phyloP scores from a whole-genome alignment of 352 stramenopile genomes.

The Pythium pyrilobum region DNA sequence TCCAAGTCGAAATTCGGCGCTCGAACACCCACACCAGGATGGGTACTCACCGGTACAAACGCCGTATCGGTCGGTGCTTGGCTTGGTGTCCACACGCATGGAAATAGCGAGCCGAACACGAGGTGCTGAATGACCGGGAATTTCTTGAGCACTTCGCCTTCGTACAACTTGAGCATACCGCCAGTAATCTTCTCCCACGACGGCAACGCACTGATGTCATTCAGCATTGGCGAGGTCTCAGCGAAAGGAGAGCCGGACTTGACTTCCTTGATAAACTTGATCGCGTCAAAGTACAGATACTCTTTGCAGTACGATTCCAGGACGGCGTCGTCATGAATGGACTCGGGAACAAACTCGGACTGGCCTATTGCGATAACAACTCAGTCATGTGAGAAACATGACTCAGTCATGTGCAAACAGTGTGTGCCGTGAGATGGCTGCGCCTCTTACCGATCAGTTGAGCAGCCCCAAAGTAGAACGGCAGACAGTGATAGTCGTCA shows the following conservation, averaged over 20 bases:
- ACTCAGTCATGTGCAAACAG: not conserved
- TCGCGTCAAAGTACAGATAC: slow-evolving; percentile 92
- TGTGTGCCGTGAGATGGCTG: too few species aligned
- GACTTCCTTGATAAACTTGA: slow-evolving; percentile 90
- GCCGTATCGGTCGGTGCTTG: slow-evolving; percentile 42
- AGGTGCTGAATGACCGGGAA: slow-evolving; percentile 98
- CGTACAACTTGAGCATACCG: slow-evolving; percentile 88
- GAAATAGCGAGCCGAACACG: slow-evolving; percentile 94
- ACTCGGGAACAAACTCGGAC: slow-evolving; percentile 56
- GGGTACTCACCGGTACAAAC: slow-evolving; percentile 54
- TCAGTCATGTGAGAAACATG: not conserved
- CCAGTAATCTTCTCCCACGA: slow-evolving; percentile 91
- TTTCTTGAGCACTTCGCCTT: slow-evolving; percentile 98
- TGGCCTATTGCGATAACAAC: slow-evolving; percentile 34
- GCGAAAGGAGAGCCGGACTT: slow-evolving; percentile 89
- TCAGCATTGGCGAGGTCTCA: slow-evolving; percentile 93
- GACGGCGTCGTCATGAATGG: slow-evolving; percentile 70
- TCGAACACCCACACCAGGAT: slow-evolving; percentile 51
- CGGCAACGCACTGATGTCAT: slow-evolving; percentile 87
- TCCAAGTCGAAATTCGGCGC: slow-evolving; percentile 68
- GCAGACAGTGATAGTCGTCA: slow-evolving; percentile 98
- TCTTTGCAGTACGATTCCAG: slow-evolving; percentile 58
- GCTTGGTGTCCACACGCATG: slow-evolving; percentile 72
- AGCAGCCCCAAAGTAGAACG: slow-evolving; percentile 97
- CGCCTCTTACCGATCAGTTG: slow-evolving; percentile 79